These are phyloP conservation scores for Pyrus hybrid DNA, from an alignment of 331 rosid genomes.

Conservation along the genomic window DNA sequence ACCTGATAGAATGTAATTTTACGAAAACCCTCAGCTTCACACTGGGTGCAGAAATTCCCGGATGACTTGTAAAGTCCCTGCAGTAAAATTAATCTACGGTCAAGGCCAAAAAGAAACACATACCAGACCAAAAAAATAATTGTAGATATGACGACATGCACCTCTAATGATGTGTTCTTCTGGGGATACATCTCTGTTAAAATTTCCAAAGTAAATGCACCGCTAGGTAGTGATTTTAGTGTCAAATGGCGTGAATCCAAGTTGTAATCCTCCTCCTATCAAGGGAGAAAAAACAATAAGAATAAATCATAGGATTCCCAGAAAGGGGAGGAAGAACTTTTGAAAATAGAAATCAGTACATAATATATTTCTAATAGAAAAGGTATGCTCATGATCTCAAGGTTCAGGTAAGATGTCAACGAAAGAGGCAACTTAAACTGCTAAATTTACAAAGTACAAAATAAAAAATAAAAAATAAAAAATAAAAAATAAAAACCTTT, in stretches of 20 bases:
- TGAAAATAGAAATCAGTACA: neutral
- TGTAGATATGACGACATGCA: slow-evolving; percentile 10
- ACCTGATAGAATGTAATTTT: slow-evolving; percentile 96
- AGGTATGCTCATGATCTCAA: neutral
- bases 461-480: no score
- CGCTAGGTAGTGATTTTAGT: slow-evolving; percentile 59
- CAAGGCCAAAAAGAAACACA: slow-evolving; percentile 10
- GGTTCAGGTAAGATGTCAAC: neutral
- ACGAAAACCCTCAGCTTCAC: slow-evolving; percentile 99
- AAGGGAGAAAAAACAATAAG: slow-evolving; percentile 4
- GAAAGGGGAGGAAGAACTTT: neutral
- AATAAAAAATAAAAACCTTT: neutral
- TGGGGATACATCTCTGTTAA: slow-evolving; percentile 69
- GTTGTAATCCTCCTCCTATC: slow-evolving; percentile 64
- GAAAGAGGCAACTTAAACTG: neutral
- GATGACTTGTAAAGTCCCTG: slow-evolving; percentile 94
- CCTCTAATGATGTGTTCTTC: slow-evolving; percentile 94
- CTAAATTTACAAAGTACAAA: neutral
- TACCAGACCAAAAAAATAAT: neutral
- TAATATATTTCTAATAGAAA: neutral
- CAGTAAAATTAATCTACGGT: slow-evolving; percentile 23
- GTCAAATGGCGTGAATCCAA: slow-evolving; percentile 72
- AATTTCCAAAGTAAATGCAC: slow-evolving; percentile 68
- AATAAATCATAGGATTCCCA: neutral
- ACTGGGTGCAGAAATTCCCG: slow-evolving; percentile 94